A percentile compares a stretch with the other conserved stretches of the same genome.
These are phyloP conservation scores for Exophiala oligosperma DNA, from an alignment of 2,329 filamentous ascomycete genomes.

Conservation along the genomic window DNA sequence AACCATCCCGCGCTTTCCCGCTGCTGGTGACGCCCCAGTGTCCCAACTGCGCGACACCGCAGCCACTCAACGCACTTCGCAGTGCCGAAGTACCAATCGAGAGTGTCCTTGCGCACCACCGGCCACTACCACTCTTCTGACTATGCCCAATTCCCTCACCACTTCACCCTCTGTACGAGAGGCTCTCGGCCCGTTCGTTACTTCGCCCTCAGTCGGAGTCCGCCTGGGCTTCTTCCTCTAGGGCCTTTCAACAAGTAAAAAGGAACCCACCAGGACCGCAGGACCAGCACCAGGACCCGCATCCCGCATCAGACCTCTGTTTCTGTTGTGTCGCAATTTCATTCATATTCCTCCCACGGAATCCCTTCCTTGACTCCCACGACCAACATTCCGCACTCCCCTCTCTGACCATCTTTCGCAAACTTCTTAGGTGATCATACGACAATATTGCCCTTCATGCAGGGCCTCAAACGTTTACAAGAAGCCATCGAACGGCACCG, in stretches of 20 bases:
- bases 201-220: constrained; percentile 10
- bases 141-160: not conserved
- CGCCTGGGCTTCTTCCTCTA: not conserved
- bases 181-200: not conserved
- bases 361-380: constrained; percentile 21
- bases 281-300: too few relatives aligned
- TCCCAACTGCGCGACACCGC: constrained; percentile 6
- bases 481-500: constrained; percentile 29
- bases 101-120: not conserved
- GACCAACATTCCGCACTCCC: constrained; percentile 29
- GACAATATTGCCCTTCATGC: constrained; percentile 27
- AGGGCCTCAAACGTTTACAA: constrained; percentile 29
- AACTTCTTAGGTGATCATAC: constrained; percentile 19
- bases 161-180: not conserved
- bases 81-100: not conserved
- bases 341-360: constrained; percentile 25
- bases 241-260: not conserved
- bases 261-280: not conserved
- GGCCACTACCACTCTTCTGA: not conserved
- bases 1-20: constrained; percentile 15
- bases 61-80: constrained; percentile 7
- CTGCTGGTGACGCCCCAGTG: constrained; percentile 15
- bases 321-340: constrained; percentile 11
- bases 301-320: not conserved
- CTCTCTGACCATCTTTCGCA: constrained; percentile 14